phyloP scores from a whole-genome alignment of 257 asterid genomes.

The Anisodus tanguticus region DNA sequence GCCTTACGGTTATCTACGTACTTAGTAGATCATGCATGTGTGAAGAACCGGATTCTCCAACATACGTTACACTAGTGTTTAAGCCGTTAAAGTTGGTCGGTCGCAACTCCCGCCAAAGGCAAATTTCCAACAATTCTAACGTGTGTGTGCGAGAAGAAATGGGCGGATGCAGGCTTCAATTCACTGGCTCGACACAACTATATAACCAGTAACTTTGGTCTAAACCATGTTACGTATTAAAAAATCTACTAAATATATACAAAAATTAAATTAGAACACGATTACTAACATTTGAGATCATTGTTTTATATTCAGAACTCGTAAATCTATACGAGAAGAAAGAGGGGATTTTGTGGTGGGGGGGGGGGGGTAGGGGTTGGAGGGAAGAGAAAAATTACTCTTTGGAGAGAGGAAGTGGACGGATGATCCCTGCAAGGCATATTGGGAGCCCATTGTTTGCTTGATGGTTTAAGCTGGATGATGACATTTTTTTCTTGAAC shows the following conservation, averaged over 20 bases:
- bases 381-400: constrained; percentile 41
- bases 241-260: background rate
- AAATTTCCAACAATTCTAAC: no score
- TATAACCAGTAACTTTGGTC: no score
- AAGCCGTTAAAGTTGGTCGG: no score
- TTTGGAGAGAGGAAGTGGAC: constrained; percentile 38
- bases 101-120: no score
- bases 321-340: background rate
- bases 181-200: no score
- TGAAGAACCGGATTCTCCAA: no score
- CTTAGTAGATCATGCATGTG: no score
- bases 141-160: no score
- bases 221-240: background rate
- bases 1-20: no score
- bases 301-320: background rate
- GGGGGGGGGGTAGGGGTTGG: background rate
- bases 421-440: constrained; percentile 45
- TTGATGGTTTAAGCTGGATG: constrained; percentile 26
- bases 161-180: no score
- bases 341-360: no score
- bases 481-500: constrained; percentile 36
- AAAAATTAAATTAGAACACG: background rate
- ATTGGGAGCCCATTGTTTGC: constrained; percentile 46
- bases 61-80: no score
- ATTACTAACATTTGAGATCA: background rate